Percentiles rank a stretch among this genome's conserved stretches.
Evolutionary conservation across 2,329 filamentous ascomycete species (phyloP).

Genomic region (Epichloe glyceriae): DNA sequence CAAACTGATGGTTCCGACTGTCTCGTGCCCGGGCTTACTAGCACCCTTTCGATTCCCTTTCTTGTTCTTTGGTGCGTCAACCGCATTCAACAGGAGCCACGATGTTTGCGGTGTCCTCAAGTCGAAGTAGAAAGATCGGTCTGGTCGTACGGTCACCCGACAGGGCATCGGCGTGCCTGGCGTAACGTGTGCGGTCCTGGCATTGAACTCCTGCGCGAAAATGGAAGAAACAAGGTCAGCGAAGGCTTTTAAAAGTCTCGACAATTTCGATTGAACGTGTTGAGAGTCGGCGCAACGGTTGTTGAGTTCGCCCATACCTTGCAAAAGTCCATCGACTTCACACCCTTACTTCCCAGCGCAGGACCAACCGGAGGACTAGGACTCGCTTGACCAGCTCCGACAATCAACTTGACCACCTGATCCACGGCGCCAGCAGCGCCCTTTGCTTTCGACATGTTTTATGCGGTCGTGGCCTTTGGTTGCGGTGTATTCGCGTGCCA

Average conservation of each 20-base stretch:
- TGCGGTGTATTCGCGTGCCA: slow-evolving; percentile 3
- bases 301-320: slow-evolving; percentile 48
- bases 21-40: slow-evolving; percentile 59
- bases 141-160: slow-evolving; percentile 80
- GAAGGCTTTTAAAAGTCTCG: background rate
- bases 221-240: slow-evolving; percentile 5
- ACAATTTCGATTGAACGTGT: background rate
- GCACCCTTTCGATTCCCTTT: slow-evolving; percentile 73
- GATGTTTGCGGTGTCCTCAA: slow-evolving; percentile 90
- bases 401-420: slow-evolving; percentile 91
- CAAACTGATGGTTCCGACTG: slow-evolving; percentile 71
- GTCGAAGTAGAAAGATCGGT: slow-evolving; percentile 88
- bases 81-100: slow-evolving; percentile 74
- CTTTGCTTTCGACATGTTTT: slow-evolving; percentile 39
- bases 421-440: slow-evolving; percentile 33
- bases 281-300: background rate
- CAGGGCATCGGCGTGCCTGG: slow-evolving; percentile 79
- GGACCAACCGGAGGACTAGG: slow-evolving; percentile 94
- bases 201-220: slow-evolving; percentile 76
- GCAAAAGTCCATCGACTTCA: slow-evolving; percentile 99
- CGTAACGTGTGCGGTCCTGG: slow-evolving; percentile 72
- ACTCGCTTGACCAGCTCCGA: slow-evolving; percentile 87
- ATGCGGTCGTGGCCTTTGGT: slow-evolving; percentile 7
- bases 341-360: slow-evolving; percentile 89
- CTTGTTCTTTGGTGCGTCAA: slow-evolving; percentile 56